Evolutionary conservation across 768 basidiomycete species (phyloP), one percentile per base, ranked within the genome.

Genomic region (Glaciozyma antarctica): DNA sequence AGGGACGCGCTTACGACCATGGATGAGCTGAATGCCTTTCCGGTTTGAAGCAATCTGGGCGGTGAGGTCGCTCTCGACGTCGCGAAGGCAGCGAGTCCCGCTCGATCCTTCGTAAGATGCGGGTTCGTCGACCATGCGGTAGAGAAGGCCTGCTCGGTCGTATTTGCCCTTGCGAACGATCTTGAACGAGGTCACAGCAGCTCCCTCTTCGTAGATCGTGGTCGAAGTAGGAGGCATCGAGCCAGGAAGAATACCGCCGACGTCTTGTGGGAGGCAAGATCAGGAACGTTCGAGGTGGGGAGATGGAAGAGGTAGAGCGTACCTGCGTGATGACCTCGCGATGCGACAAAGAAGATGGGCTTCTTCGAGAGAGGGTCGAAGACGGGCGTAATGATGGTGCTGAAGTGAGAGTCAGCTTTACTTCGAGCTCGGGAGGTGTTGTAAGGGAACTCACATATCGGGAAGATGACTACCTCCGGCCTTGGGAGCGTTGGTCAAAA

Each of bases 31-130:
- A 28, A 61, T 59, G 21, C 63, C 93, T 77, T 93, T 93, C 76
- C 91, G 83, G 75, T 95, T 95, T 15, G 91, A 90, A 5, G 90
- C 88, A 68, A 93, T 86, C 88, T 93, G 90, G 62, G 91, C 91
- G 76, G 90, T 90, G 61, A 94, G 76, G 75, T 94, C 91, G 71
- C 88, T 90, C 78, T 91, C 90, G 2, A 93, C 91, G 70, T 92
- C 90, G 55, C 85, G 79, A 58, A 92, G 84, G 74, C 90, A 90
- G 65, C 91, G 80, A 74, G 90, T 91, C 5, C 90, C 90, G 15
- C 87, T 89, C 72, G 54, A 63, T 10, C 66, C 66, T 8, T 53
- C 52, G 55, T 60, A 60, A 24, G 58, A 86, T 86, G 51, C 89
- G 86, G 32, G 81, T 69, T 84, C 84, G 5, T 87, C 86, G 54